Evolutionary conservation across 139 green algal species (phyloP), one percentile per base, ranked within the genome.

Genomic region (Chlamydomonas sp.): DNA sequence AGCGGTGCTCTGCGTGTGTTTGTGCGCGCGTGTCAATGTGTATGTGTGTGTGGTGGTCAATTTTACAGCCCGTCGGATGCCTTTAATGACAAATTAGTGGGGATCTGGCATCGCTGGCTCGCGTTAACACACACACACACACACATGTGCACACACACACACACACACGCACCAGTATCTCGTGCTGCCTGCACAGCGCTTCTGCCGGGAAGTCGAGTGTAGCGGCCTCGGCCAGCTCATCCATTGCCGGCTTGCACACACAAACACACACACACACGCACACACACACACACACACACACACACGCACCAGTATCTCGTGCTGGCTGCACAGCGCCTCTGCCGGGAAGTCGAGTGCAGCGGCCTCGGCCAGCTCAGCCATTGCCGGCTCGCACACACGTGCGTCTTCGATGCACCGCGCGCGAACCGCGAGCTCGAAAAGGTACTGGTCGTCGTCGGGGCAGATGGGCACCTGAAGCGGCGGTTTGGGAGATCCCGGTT

Each of bases 141-240:
- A n/a, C n/a, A n/a, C n/a, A n/a, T n/a, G n/a, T n/a, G n/a, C n/a
- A n/a, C n/a, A n/a, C n/a, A n/a, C n/a, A n/a, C n/a, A n/a, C n/a
- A n/a, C n/a, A n/a, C n/a, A n/a, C n/a, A n/a, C n/a, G n/a, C 59
- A 83, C 76, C 73, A 83, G 48, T 3, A 86, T 37, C 38, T 57
- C 70, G 3, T 48, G 71, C 31, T 74, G 70, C 68, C 73, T 71
- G 38, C 80, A 39, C 36, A 86, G 59, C 13, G 72, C 69, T 31
- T 79, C 80, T 30, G 76, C 58, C 8, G 76, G 80, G 59, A 83
- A 63, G 54, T 86, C 80, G 48, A 68, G 10, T 2, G 38, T 64
- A 13, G 50, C 63, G 24, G 22, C 65, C 1, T 48, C 58, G 3
- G 28, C 36, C 49, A 86, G 71, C 68, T 83, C 75, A 38, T 75